Evolutionary conservation across 306 rosid species (phyloP), one percentile per base, ranked within the genome.

Genomic region (Cyamopsis tetragonoloba): DNA sequence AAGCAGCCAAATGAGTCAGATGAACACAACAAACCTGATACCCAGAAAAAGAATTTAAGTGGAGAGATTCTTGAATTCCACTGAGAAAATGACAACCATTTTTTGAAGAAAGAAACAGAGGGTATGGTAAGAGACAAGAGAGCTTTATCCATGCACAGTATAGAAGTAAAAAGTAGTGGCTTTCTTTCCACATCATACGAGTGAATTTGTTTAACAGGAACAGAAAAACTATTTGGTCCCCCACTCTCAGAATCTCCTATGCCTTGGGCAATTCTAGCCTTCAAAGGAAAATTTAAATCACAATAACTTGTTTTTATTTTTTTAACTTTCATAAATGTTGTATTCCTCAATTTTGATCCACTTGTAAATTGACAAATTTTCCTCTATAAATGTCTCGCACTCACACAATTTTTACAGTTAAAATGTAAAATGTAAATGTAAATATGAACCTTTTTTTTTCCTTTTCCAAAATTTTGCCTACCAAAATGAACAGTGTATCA

Each of bases 191-290:
- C 66, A 54, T 77, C 84, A 61, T 24, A 24, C 61, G 71, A 65
- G 73, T 63, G 14, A 78, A 77, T 50, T 55, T 68, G 28, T 35
- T 46, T 56, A 74, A 46, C 41, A 49, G 58, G 23, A 65, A 79
- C 65, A 68, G 68, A 62, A 73, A 74, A 62, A 61, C 72, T 53
- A 19, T n/a, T 53, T 79, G 75, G 62, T 79, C 83, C 79, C 83
- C 20, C 32, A 37, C 15, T 7, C 44, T 30, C 9, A 59, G 70
- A 72, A 60, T 60, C 79, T 78, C 78, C 62, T 78, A 66, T 79
- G 79, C 55, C 68, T 44, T 79, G 54, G 72, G 73, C 11, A 72
- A 63, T 81, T 72, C 70, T 53, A 74, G 54, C 72, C 70, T 23
- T 37, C 66, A 70, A 30, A 9, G 66, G 47, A 31, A 74, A 63